Base-by-base conservation (phyloP, 179 eudicot genomes). In the Beta corolliflora region DNA sequence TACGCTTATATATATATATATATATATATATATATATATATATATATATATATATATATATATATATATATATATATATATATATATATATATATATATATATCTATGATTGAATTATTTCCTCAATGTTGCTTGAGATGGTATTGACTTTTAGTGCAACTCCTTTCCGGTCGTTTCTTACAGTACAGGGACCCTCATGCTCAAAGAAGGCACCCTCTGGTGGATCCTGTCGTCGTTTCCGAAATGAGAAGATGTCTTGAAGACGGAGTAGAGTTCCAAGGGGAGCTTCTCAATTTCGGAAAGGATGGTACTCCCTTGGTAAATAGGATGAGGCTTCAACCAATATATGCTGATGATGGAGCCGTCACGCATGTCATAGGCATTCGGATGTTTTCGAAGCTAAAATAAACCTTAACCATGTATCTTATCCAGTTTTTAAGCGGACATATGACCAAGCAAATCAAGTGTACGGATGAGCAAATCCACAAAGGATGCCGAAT, bases 281-380 rank as follows among this genome's bases (percentile, higher is more conserved):
- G 98, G 18, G 97, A 93, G 89, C 92, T 94, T 63, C 91, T 94
- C 31, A 94, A 94, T 87, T 94, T 94, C 89, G 83, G 92, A 58
- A 94, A 94, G 81, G 94, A 94, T 71, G 98, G 98, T 25, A 88
- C 95, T 77, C 97, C 97, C 7, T 48, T 94, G 73, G 83, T 94
- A 75, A 94, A 94, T 83, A 85, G 91, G 84, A 87, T 94, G 55
- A 79, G 93, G 82, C 94, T 94, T 64, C 85, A 89, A 31, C 97
- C 95, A 0, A 93, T 94, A 76, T 91, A 81, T 59, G 89, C 84
- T 10, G 95, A 93, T 53, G 95, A 91, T 80, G 98, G 95, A 19
- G 81, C 85, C 56, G 87, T 93, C 41, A 93, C 98, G 0, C 98
- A 94, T 61, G 81, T 93, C 14, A 93, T 94, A 19, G 98, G 97